Conservation (phyloP, 1,284 basidiomycete species). For the Pseudozyma sp. region DNA sequence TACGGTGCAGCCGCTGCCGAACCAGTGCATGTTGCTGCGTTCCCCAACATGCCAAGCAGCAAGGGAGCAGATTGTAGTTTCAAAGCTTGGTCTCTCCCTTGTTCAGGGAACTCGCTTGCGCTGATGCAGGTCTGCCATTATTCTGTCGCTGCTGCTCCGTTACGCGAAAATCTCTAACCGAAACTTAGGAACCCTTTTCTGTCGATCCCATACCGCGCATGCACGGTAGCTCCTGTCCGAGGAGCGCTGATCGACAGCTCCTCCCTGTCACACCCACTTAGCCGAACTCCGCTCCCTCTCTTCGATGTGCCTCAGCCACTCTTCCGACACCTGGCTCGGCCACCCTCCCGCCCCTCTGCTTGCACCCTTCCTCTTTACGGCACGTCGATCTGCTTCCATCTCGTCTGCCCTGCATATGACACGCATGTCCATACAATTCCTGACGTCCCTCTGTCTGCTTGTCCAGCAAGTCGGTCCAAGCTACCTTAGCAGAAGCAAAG, state of each 20-base stretch:
- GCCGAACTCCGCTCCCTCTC: not conserved
- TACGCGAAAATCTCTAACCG: not conserved
- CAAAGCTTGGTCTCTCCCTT: not conserved
- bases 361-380: constrained; percentile 1
- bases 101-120: not conserved
- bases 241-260: constrained; percentile 19
- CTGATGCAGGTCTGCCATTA: not conserved
- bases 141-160: no score
- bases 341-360: not conserved
- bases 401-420: constrained; percentile 3
- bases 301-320: constrained; percentile 31
- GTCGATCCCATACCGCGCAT: constrained; percentile 19
- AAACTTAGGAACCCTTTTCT: constrained; percentile 9
- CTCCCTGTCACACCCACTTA: constrained; percentile 1
- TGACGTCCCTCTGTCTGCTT: not conserved
- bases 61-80: constrained; percentile 8
- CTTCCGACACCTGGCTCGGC: constrained; percentile 9
- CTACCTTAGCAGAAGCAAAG: not conserved
- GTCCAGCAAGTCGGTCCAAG: constrained; percentile 8
- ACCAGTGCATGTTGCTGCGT: constrained; percentile 2
- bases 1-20: not conserved
- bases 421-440: not conserved
- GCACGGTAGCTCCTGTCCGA: constrained; percentile 27
- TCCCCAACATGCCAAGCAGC: constrained; percentile 25
- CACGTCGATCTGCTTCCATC: not conserved